Evolutionary conservation across 2,329 filamentous ascomycete species (phyloP), one percentile per base, ranked within the genome.

Genomic region (Epichloe gansuensis): DNA sequence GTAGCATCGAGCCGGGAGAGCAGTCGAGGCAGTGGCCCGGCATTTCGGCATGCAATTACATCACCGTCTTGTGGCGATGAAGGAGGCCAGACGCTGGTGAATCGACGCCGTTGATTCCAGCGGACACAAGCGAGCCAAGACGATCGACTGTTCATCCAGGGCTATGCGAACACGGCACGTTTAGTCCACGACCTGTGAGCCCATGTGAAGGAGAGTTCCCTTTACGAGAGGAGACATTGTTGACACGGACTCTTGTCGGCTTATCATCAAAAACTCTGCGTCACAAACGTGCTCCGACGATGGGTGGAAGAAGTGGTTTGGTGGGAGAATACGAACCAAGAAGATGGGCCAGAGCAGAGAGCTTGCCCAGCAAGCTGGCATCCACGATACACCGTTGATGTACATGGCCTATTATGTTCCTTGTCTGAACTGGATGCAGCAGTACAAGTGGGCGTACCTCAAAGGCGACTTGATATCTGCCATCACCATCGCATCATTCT

Each of bases 401-500:
- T 96, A 97, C 65, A 69, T 96, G 56, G 83, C 85, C 4, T 97
- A 98, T 72, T 98, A 98, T 65, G 75, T 98, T 46, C 93, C 93
- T 0, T 88, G 91, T 56, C 73, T 95, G 58, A 90, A 85, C 58
- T 98, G 93, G 93, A 85, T 95, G 56, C 77, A 75, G 50, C 88
- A 95, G 69, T 98, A 98, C 69, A 82, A 80, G 60, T 83, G 82
- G 77, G 79, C 81, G 3, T 95, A 88, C 68, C 69, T 97, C 47
- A 81, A 85, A 60, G 93, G 93, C 47, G 93, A 98, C 67, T 71
- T 97, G 17, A 75, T 95, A 13, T 86, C 91, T 8, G 91, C 91
- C 48, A 67, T 97, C 57, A 97, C 93, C n/a, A 85, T 98, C 73
- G 88, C 91, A n/a, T 95, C 91, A 28, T 93, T 98, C 72, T 98